These are phyloP conservation scores for Aspergillus sp. DNA, from an alignment of 2,329 filamentous ascomycete genomes.

Conservation along the genomic window DNA sequence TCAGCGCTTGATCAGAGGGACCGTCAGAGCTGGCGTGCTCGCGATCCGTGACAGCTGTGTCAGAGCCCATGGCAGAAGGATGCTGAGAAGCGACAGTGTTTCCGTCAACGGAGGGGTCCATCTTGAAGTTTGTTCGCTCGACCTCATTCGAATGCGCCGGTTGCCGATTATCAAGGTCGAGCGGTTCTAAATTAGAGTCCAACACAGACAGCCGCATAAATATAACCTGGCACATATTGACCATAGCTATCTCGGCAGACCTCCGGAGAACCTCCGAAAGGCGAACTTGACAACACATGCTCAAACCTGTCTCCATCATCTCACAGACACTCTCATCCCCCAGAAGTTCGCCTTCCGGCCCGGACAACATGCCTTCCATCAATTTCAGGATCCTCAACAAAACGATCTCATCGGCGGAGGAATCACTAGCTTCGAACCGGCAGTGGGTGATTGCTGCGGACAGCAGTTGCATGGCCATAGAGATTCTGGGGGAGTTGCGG, in stretches of 20 bases:
- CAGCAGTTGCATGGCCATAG: slow-evolving; percentile 88
- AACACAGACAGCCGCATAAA: slow-evolving; percentile 90
- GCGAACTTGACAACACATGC: slow-evolving; percentile 92
- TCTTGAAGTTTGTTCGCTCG: slow-evolving; percentile 74
- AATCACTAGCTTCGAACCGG: slow-evolving; percentile 94
- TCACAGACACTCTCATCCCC: slow-evolving; percentile 98
- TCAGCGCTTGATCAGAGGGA: slow-evolving; percentile 32
- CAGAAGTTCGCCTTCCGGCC: slow-evolving; percentile 86
- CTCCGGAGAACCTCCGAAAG: slow-evolving; percentile 87
- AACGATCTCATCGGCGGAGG: slow-evolving; percentile 91
- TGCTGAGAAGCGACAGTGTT: slow-evolving; percentile 58
- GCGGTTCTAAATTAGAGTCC: slow-evolving; percentile 67
- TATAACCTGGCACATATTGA: slow-evolving; percentile 98
- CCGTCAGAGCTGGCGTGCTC: slow-evolving; percentile 35
- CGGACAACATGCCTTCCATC: slow-evolving; percentile 98
- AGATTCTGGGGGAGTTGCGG: slow-evolving; percentile 78
- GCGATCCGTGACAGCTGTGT: slow-evolving; percentile 34
- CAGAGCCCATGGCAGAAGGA: slow-evolving; percentile 40
- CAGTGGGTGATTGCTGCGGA: slow-evolving; percentile 96
- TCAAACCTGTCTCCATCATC: slow-evolving; percentile 98
- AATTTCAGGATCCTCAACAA: slow-evolving; percentile 90
- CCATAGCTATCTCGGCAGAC: slow-evolving; percentile 95
- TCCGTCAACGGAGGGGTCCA: slow-evolving; percentile 74
- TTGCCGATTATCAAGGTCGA: slow-evolving; percentile 65
- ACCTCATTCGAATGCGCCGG: slow-evolving; percentile 55